phyloP scores from a whole-genome alignment of 768 basidiomycete genomes.

The Nidularia sp. region DNA sequence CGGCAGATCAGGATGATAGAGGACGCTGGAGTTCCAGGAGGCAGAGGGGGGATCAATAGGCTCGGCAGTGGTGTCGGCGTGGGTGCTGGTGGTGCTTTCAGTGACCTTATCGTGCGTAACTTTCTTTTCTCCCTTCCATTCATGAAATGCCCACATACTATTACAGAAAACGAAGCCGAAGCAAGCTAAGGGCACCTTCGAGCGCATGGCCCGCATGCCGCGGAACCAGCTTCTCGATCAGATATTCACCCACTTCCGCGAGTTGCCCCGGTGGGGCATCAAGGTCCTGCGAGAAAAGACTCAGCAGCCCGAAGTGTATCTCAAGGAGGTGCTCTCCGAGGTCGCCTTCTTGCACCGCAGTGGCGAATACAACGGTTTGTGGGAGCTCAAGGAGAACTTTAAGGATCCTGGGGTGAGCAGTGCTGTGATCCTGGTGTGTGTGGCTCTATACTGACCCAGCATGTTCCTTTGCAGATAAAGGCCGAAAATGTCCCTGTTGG shows the following conservation, averaged over 20 bases:
- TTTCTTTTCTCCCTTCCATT: slow-evolving; percentile 3
- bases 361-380: slow-evolving; percentile 77
- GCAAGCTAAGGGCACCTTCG: slow-evolving; percentile 65
- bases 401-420: slow-evolving; percentile 51
- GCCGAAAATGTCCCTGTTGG: slow-evolving; percentile 40
- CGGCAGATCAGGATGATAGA: slow-evolving; percentile 74
- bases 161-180: slow-evolving; percentile 65
- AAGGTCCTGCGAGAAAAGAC: slow-evolving; percentile 73
- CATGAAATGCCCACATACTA: slow-evolving; percentile 4
- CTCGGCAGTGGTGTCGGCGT: slow-evolving; percentile 72
- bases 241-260: slow-evolving; percentile 74
- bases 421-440: slow-evolving; percentile 12
- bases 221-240: slow-evolving; percentile 83
- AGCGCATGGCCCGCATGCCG: slow-evolving; percentile 90
- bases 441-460: slow-evolving; percentile 2
- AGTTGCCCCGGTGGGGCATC: slow-evolving; percentile 80
- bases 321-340: slow-evolving; percentile 78
- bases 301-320: slow-evolving; percentile 82
- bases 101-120: slow-evolving; percentile 59
- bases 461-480: slow-evolving; percentile 28
- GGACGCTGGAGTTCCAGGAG: slow-evolving; percentile 63
- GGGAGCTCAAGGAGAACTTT: slow-evolving; percentile 75
- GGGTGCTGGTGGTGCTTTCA: slow-evolving; percentile 54
- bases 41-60: slow-evolving; percentile 70
- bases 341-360: slow-evolving; percentile 75